Evolutionary conservation across 768 basidiomycete species (phyloP).

Genomic region (Cubamyces sp.): DNA sequence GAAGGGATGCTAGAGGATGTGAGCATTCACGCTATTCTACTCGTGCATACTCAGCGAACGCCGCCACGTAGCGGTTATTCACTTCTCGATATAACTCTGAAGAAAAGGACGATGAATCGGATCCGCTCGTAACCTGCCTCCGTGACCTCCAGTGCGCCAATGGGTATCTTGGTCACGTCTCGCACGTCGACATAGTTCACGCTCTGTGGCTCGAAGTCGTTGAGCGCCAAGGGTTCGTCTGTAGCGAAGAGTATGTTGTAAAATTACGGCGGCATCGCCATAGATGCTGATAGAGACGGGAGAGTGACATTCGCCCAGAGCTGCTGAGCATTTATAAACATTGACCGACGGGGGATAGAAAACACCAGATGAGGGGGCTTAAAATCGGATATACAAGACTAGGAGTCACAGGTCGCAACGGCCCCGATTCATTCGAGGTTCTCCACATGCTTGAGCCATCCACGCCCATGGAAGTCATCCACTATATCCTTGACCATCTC

Average conservation of each 20-base stretch:
- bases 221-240: neutral
- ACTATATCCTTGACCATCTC: constrained; percentile 45
- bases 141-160: constrained; percentile 50
- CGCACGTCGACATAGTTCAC: constrained; percentile 47
- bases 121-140: constrained; percentile 61
- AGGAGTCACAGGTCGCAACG: too few species aligned
- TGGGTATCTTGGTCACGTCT: constrained; percentile 57
- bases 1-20: neutral
- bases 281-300: neutral
- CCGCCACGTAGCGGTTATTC: neutral
- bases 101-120: constrained; percentile 40
- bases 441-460: constrained; percentile 31
- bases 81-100: neutral
- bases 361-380: too few species aligned
- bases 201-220: neutral
- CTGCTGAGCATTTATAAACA: neutral
- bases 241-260: neutral
- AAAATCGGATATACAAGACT: too few species aligned
- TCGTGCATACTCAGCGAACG: neutral
- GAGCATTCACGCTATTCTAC: constrained; percentile 5
- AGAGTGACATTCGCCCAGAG: neutral
- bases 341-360: too few species aligned
- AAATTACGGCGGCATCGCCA: neutral
- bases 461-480: constrained; percentile 46
- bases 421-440: too few species aligned